Evolutionary conservation across 352 stramenopile species (phyloP), one percentile per base, ranked within the genome.

Genomic region (Thraustochytrium striatum): DNA sequence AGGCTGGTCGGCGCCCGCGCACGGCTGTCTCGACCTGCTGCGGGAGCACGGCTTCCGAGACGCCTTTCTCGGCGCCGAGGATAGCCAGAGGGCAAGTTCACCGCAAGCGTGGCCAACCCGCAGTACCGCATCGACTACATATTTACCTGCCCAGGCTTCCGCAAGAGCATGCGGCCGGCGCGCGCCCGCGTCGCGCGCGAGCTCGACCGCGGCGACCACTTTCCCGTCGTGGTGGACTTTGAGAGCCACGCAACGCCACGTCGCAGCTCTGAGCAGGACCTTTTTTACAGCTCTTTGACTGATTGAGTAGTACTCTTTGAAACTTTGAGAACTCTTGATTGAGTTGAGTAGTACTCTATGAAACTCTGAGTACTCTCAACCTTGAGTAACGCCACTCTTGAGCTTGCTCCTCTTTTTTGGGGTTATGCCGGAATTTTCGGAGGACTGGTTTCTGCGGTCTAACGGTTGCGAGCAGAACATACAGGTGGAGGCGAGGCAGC

Each of bases 101-200:
- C 57, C 9, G 61, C 72, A 16, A 57, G 43, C 19, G 72, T 72
- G n/a, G 61, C 30, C 5, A 30, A 35, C n/a, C 61, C 73, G n/a
- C 36, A 47, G 0, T 72, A 61, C 21, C 73, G 73, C 38, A 78
- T 82, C 36, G 73, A 82, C 61, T 82, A 78, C 52, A 39, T 55
- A 33, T 78, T 82, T n/a, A 32, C 59, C 7, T 3, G 52, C 61
- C 13, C 28, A 8, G n/a, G 21, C 30, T 43, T 82, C 35, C 16
- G 43, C n/a, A 7, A 9, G 3, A 25, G 32, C 52, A 38, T 75
- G n/a, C 13, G 3, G 21, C 44, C 32, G 11, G 41, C 9, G 5
- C 11, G 19, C 44, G 65, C 65, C 16, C 35, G 28, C 33, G 65
- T 75, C 32, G 32, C 16, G 3, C 2, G 30, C 30, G 25, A 32